Base-by-base conservation (phyloP, 148 eudicot genomes). In the Rhododendron henanense region DNA sequence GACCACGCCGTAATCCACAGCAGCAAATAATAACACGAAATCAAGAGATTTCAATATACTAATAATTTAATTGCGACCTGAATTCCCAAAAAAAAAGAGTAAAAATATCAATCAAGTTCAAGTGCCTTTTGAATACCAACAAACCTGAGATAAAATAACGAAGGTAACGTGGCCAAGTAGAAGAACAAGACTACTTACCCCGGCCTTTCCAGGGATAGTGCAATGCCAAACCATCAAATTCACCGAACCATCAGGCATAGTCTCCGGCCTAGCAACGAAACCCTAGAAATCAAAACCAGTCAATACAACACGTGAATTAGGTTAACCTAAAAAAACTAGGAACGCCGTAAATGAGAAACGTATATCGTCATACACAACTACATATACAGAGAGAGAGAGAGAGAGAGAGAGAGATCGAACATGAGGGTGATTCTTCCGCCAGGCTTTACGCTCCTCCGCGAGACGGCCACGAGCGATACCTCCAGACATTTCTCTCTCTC, bases 391-490 rank as follows among this genome's bases (percentile, higher is more conserved):
- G 3, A 59, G 6, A 23, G 2, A 80, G 1, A 18, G 37, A 79
- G 35, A 79, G 41, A 63, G 41, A 73, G 51, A 82, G 28, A 47
- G 33, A 69, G 55, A 44, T 77, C 84, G 81, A 53, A 95, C 98
- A 85, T 93, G 96, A 7, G 98, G 98, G n/a, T 95, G 98, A 86
- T 93, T 95, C 87, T 92, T 95, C 75, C 98, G 95, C 98, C 98
- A 95, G 86, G 93, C 85, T 87, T 94, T 95, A 14, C 98, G 90
- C 87, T 95, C 98, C 90, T 95, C 98, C 1, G 93, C 88, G 8
- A 95, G 94, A 82, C 98, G 96, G 55, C 95, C 95, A 61, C 93
- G 93, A n/a, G 98, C 98, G 69, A 92, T 92, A 41, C 96, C 96
- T 75, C 94, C 95, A 0, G 95, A 93, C 95, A 94, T 81, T 4